These are phyloP conservation scores for Microcos paniculata DNA, from an alignment of 345 rosid species.

Conservation along the genomic window DNA sequence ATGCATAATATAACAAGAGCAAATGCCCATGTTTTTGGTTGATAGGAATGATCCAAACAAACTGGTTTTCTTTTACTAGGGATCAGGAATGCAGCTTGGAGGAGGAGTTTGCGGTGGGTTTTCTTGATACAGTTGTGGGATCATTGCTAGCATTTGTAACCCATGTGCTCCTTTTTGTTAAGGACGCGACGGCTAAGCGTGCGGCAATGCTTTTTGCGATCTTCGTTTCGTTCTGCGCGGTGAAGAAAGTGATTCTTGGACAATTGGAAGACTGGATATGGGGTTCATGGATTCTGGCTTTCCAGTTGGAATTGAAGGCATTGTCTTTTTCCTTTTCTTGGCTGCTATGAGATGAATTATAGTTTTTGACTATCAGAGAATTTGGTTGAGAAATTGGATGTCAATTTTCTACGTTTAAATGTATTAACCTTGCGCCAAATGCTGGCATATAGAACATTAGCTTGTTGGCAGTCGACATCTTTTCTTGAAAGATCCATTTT, in stretches of 20 bases:
- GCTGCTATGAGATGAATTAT: not conserved
- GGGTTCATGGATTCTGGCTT: constrained; percentile 75
- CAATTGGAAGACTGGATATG: constrained; percentile 89
- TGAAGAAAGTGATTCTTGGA: constrained; percentile 65
- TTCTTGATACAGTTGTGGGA: constrained; percentile 72
- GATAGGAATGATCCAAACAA: constrained; percentile 52
- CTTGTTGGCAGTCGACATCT: not conserved
- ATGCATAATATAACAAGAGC: constrained; percentile 66
- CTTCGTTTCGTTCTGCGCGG: constrained; percentile 64
- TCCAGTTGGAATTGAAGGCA: constrained; percentile 30
- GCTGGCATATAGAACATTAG: constrained; percentile 4
- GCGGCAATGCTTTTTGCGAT: constrained; percentile 44
- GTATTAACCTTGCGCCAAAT: not conserved
- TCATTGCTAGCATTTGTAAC: constrained; percentile 58
- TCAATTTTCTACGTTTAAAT: not conserved
- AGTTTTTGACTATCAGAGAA: not conserved
- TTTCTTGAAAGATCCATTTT: not conserved
- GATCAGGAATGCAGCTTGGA: constrained; percentile 72
- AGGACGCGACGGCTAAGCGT: constrained; percentile 49
- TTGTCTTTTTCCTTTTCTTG: not conserved
- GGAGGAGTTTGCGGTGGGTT: constrained; percentile 80
- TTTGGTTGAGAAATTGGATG: constrained; percentile 1
- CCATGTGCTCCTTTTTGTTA: constrained; percentile 53
- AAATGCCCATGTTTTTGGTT: constrained; percentile 60
- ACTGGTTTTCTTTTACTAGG: constrained; percentile 66